Evolutionary conservation across 352 stramenopile species (phyloP).

Genomic region (Pythium aphanidermatum): DNA sequence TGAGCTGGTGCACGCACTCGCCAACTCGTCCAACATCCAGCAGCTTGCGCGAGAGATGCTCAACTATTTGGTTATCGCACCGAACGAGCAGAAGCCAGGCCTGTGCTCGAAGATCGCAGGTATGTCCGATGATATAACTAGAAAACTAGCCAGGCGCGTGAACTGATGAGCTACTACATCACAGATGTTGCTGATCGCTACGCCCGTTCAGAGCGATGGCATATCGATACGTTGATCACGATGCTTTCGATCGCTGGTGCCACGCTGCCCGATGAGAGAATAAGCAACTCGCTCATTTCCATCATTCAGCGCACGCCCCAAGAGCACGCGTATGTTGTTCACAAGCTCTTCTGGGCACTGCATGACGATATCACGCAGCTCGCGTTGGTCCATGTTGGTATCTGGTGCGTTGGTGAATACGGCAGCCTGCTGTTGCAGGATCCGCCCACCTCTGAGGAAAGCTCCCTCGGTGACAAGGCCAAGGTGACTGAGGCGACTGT

Average conservation of each 20-base stretch:
- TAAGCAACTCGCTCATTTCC: constrained; percentile 93
- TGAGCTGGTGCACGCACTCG: constrained; percentile 98
- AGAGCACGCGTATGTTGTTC: constrained; percentile 92
- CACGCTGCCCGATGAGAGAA: constrained; percentile 88
- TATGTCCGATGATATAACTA: constrained; percentile 25
- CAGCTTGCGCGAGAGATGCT: constrained; percentile 96
- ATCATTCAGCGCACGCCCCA: constrained; percentile 92
- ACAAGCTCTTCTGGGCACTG: constrained; percentile 96
- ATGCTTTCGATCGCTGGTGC: constrained; percentile 97
- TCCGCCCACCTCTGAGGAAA: constrained; percentile 47
- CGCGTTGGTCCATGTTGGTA: constrained; percentile 95
- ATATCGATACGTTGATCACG: constrained; percentile 97
- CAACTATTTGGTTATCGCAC: constrained; percentile 98
- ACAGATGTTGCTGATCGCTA: constrained; percentile 82
- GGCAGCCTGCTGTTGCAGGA: constrained; percentile 87
- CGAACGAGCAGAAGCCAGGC: constrained; percentile 91
- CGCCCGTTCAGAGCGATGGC: constrained; percentile 81
- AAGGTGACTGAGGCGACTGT: constrained; percentile 59
- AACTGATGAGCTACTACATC: too few species aligned
- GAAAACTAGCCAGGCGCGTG: too few species aligned
- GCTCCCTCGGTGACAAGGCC: constrained; percentile 52
- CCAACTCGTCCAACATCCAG: constrained; percentile 97
- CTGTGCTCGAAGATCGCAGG: constrained; percentile 94
- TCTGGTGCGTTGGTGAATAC: constrained; percentile 99
- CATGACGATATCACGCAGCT: constrained; percentile 93